These are phyloP conservation scores for Colletotrichum shisoi DNA, from an alignment of 2,329 filamentous ascomycete species.

Conservation along the genomic window DNA sequence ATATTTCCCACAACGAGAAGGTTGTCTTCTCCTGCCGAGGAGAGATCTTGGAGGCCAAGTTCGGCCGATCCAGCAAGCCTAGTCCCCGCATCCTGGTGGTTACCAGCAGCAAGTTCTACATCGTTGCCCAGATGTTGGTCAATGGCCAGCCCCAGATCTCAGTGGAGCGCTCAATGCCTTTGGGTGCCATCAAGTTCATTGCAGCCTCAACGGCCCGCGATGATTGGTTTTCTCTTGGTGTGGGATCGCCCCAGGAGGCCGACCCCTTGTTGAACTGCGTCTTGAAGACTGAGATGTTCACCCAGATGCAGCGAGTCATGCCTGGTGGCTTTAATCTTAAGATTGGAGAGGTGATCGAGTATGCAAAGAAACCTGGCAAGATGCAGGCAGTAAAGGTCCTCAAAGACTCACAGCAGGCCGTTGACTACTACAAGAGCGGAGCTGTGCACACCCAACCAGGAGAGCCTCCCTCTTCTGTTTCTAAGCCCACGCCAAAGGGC, in stretches of 20 bases:
- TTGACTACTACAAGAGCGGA: constrained; percentile 93
- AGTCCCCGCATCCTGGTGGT: constrained; percentile 85
- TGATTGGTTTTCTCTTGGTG: constrained; percentile 94
- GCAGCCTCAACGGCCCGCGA: constrained; percentile 82
- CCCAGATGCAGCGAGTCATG: constrained; percentile 82
- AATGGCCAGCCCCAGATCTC: constrained; percentile 83
- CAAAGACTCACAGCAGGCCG: constrained; percentile 79
- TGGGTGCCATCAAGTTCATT: constrained; percentile 89
- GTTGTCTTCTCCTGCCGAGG: constrained; percentile 89
- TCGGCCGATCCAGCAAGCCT: constrained; percentile 93
- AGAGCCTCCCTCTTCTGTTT: constrained; percentile 82
- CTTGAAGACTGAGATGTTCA: constrained; percentile 97
- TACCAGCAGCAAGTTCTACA: constrained; percentile 85
- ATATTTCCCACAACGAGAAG: constrained; percentile 75
- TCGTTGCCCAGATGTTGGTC: constrained; percentile 83
- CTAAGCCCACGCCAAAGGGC: constrained; percentile 83
- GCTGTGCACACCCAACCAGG: constrained; percentile 86
- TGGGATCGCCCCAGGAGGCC: constrained; percentile 88
- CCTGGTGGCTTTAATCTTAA: constrained; percentile 82
- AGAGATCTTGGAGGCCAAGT: constrained; percentile 90
- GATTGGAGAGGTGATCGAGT: constrained; percentile 86
- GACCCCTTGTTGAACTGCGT: constrained; percentile 94
- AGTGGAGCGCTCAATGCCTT: constrained; percentile 80
- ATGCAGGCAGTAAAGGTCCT: constrained; percentile 85
- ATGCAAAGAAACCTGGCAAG: constrained; percentile 98